These are phyloP conservation scores for Pythium sukuiense DNA, from an alignment of 352 stramenopile species.

Conservation along the genomic window DNA sequence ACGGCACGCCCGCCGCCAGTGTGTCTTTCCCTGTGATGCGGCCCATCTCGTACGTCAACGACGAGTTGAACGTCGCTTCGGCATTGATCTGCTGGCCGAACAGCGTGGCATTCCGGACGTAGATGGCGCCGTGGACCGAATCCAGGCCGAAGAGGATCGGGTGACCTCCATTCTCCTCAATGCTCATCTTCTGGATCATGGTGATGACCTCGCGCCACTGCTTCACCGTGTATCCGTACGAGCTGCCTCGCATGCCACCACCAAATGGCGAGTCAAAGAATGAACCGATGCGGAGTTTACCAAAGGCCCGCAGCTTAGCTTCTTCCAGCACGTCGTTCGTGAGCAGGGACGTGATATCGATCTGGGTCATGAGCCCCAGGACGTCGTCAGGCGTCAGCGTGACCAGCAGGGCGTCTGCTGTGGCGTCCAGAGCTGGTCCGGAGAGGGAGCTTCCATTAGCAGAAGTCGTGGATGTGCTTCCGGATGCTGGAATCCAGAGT, in stretches of 20 bases:
- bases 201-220: constrained; percentile 17
- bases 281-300: constrained; percentile 4
- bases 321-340: constrained; percentile 11
- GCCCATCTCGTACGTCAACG: constrained; percentile 63
- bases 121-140: constrained; percentile 89
- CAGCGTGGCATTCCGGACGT: constrained; percentile 73
- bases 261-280: constrained; percentile 17
- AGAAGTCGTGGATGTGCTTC: not conserved
- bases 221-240: constrained; percentile 31
- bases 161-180: constrained; percentile 51
- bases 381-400: constrained; percentile 5
- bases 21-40: constrained; percentile 80
- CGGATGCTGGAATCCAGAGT: constrained; percentile 2
- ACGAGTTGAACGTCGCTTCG: constrained; percentile 84
- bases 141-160: constrained; percentile 87
- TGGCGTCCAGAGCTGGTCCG: constrained; percentile 4
- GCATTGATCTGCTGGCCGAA: constrained; percentile 88
- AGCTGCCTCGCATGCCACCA: constrained; percentile 7
- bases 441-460: not conserved
- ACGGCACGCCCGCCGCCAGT: constrained; percentile 77
- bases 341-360: constrained; percentile 10
- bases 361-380: constrained; percentile 12
- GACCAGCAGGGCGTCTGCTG: not conserved
- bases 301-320: constrained; percentile 2
- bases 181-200: constrained; percentile 64